phyloP scores from a whole-genome alignment of 2,329 filamentous ascomycete species.

The Pyrenochaeta sp. region DNA sequence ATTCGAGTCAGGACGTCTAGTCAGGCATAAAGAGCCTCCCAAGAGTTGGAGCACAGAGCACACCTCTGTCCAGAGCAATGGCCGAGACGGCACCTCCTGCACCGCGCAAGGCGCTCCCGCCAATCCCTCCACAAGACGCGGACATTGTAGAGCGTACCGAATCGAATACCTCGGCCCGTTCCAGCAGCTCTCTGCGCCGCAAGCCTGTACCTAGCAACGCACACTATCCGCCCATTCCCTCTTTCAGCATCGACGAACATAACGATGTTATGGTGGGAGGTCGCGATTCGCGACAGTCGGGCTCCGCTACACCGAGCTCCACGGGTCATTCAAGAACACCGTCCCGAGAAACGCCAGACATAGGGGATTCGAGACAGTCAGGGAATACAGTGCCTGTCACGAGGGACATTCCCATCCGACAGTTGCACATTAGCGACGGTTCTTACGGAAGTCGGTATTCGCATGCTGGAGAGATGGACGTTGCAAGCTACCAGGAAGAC shows the following conservation, averaged over 20 bases:
- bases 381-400: constrained; percentile 35
- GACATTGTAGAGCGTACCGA: constrained; percentile 14
- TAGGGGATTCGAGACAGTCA: constrained; percentile 28
- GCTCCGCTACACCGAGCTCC: constrained; percentile 42
- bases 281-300: constrained; percentile 44
- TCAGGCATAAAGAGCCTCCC: constrained; percentile 13
- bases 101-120: constrained; percentile 33
- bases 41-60: constrained; percentile 7
- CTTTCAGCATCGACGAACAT: constrained; percentile 43
- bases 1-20: constrained; percentile 22
- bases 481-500: constrained; percentile 29
- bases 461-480: constrained; percentile 40
- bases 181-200: constrained; percentile 31
- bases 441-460: constrained; percentile 43
- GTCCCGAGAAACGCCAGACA: constrained; percentile 44
- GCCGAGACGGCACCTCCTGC: constrained; percentile 28
- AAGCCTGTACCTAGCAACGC: constrained; percentile 29
- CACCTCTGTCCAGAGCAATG: constrained; percentile 33
- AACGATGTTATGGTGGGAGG: constrained; percentile 35
- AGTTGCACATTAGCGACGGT: constrained; percentile 43
- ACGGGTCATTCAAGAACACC: constrained; percentile 44
- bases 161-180: constrained; percentile 22
- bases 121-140: constrained; percentile 30
- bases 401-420: constrained; percentile 43
- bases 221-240: constrained; percentile 35